phyloP scores from a whole-genome alignment of 345 rosid genomes.

The Acer campestre region DNA sequence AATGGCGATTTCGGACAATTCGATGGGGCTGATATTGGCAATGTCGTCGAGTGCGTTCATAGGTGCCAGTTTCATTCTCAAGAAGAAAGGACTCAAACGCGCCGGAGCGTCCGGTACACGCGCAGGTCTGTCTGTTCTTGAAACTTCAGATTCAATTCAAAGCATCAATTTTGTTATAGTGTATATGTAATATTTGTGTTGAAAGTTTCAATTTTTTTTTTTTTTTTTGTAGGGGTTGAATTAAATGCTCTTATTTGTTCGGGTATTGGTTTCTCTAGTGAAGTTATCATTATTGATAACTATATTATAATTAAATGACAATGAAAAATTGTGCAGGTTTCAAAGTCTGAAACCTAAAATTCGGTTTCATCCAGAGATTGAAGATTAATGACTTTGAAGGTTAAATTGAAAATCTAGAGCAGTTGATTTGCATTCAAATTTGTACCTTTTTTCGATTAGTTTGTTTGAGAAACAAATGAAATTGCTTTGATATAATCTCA shows the following conservation, averaged over 20 bases:
- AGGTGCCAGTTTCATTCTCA: slow-evolving; percentile 89
- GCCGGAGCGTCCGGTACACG: slow-evolving; percentile 83
- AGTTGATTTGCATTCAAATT: neutral
- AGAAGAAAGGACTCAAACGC: slow-evolving; percentile 93
- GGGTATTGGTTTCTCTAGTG: neutral
- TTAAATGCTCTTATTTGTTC: neutral
- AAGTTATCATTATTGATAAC: neutral
- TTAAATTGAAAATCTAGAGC: neutral
- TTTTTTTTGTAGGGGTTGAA: neutral
- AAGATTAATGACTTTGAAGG: neutral
- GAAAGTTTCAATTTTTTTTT: neutral
- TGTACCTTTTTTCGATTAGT: neutral
- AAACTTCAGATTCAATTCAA: neutral
- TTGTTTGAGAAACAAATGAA: neutral
- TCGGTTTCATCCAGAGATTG: too few relatives aligned
- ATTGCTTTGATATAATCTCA: neutral
- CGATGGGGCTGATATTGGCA: slow-evolving; percentile 74
- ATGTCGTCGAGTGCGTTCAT: slow-evolving; percentile 75
- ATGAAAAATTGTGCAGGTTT: neutral
- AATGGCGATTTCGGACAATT: slow-evolving; percentile 65
- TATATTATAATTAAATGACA: neutral
- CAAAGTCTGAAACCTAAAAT: neutral
- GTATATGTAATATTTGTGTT: neutral
- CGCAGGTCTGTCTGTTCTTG: slow-evolving; percentile 54
- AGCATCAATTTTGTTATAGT: neutral